A percentile compares a stretch with the other conserved stretches of the same genome.
These are phyloP conservation scores for Exophiala xenobiotica DNA, from an alignment of 2,329 filamentous ascomycete genomes.

Conservation along the genomic window DNA sequence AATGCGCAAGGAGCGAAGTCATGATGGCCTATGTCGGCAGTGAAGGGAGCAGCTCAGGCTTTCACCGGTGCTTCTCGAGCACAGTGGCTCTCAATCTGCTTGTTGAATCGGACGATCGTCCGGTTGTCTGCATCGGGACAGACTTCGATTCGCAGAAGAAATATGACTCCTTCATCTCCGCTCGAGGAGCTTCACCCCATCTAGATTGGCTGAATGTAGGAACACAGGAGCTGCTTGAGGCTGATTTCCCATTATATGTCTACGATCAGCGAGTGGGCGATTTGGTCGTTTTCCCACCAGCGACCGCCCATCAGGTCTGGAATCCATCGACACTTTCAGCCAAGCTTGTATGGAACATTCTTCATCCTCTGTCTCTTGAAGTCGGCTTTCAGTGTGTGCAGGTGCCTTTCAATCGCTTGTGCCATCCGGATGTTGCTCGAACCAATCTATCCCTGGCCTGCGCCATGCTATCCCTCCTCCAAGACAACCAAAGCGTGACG, in stretches of 20 bases:
- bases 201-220: conserved; percentile 38
- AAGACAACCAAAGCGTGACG: conserved; percentile 23
- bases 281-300: conserved; percentile 39
- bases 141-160: conserved; percentile 36
- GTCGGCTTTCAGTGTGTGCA: conserved; percentile 39
- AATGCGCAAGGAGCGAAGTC: conserved; percentile 37
- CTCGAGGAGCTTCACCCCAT: conserved; percentile 37
- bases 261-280: conserved; percentile 37
- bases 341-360: conserved; percentile 40
- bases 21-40: conserved; percentile 41
- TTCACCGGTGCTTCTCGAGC: conserved; percentile 40
- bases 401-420: conserved; percentile 37
- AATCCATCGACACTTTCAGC: conserved; percentile 37
- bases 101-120: conserved; percentile 35
- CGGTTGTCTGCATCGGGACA: conserved; percentile 38
- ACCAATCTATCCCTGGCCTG: conserved; percentile 35
- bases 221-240: conserved; percentile 34
- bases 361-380: conserved; percentile 37
- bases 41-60: conserved; percentile 36
- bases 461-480: conserved; percentile 36
- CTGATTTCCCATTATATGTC: conserved; percentile 39
- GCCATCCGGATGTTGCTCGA: conserved; percentile 37
- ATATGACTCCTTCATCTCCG: conserved; percentile 38
- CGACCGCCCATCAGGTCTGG: conserved; percentile 40
- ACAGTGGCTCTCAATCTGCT: conserved; percentile 39